Evolutionary conservation across 2,329 filamentous ascomycete species (phyloP), one percentile per base, ranked within the genome.

Genomic region (Xylaria sp.): DNA sequence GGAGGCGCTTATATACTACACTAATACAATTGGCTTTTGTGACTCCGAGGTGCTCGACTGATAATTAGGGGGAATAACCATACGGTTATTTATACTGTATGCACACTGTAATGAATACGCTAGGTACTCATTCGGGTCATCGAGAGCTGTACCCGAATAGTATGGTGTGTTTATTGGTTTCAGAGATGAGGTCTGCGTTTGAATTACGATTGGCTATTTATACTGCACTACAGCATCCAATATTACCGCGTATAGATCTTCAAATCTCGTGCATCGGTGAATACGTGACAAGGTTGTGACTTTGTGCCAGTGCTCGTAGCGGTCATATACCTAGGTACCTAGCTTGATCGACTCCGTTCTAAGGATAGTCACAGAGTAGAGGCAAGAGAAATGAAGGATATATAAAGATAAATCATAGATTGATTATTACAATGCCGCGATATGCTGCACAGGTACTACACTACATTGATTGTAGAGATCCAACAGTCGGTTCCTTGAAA

Each of bases 341-440:
- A 54, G 13, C 36, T 12, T n/a, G 8, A n/a, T 13, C 39, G 13
- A 1, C 33, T 18, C 3, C 18, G 41, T 7, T n/a, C 41, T 5
- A 52, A 39, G 12, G n/a, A 46, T 51, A 56, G 23, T 55, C 48
- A 25, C 61, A 25, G 28, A 28, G 33, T 49, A 49, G 48, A n/a
- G 20, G 41, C 43, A 48, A 15, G 36, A 20, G 8, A 25, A 36
- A 13, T 41, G 6, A 33, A 25, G 20, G 20, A 31, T 13, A 18
- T 33, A 8, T 2, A 31, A 28, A 28, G 28, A 28, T 28, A 28
- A 28, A 28, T 28, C 28, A 28, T 28, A 28, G 28, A 28, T 28
- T 28, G 28, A 28, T 25, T 23, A 51, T 28, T 6, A 20, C 23
- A 28, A 20, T 20, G 18, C 43, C 18, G 3, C 20, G 2, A 28